These are phyloP conservation scores for Colletotrichum falcatum DNA, from an alignment of 2,329 filamentous ascomycete species.

Conservation along the genomic window DNA sequence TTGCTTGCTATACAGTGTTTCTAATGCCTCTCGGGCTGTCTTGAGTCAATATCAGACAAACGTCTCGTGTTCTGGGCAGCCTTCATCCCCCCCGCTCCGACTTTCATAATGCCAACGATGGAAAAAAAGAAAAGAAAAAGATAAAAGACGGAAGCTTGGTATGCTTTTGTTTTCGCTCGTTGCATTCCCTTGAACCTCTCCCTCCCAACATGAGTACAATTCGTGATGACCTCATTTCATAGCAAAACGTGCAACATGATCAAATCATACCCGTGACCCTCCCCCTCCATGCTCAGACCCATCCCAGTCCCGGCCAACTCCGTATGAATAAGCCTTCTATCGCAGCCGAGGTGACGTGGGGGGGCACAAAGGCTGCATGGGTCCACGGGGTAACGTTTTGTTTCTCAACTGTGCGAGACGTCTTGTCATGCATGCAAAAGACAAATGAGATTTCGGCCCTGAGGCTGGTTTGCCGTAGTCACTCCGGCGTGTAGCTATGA, in stretches of 20 bases:
- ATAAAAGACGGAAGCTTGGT: background rate
- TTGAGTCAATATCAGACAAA: background rate
- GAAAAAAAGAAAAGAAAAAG: background rate
- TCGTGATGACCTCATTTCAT: conserved; percentile 22
- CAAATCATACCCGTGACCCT: conserved; percentile 3
- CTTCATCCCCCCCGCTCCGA: background rate
- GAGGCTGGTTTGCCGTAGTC: conserved; percentile 1
- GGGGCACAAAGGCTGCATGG: background rate
- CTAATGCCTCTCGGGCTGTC: conserved; percentile 1
- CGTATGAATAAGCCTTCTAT: background rate
- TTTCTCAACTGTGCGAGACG: conserved; percentile 13
- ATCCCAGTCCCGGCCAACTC: background rate
- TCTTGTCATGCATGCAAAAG: conserved; percentile 27
- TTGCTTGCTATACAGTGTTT: conserved; percentile 36
- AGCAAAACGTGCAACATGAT: conserved; percentile 20
- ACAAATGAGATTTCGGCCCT: conserved; percentile 21
- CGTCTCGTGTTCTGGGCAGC: background rate
- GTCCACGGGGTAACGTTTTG: background rate
- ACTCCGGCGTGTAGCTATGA: conserved; percentile 9
- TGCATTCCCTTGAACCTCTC: background rate
- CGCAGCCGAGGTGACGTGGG: background rate
- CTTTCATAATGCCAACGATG: background rate
- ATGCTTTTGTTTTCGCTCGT: background rate
- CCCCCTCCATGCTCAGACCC: background rate
- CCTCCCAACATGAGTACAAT: conserved; percentile 1